These are phyloP conservation scores for Pyrus pyrifolia DNA, from an alignment of 306 rosid species.

Conservation along the genomic window DNA sequence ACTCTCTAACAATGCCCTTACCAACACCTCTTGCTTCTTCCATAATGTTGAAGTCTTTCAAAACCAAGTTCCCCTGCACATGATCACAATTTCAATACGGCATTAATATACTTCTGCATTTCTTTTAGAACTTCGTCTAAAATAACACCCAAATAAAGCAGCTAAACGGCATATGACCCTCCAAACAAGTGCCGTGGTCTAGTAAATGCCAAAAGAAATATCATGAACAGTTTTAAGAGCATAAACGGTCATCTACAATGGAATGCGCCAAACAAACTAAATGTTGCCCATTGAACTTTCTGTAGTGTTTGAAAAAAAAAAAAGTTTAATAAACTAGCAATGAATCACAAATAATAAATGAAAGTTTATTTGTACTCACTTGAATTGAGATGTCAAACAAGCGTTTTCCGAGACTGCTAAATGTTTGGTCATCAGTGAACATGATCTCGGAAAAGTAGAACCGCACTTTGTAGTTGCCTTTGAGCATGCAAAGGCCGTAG, in stretches of 20 bases:
- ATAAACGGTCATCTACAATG: not conserved
- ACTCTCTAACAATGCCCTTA: conserved; percentile 1
- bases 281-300: not conserved
- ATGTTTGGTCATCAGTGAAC: conserved; percentile 32
- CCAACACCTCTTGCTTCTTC: conserved; percentile 63
- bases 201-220: not conserved
- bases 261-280: not conserved
- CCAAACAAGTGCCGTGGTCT: not conserved
- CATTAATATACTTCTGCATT: not conserved
- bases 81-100: too few species aligned
- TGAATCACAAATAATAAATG: too few species aligned
- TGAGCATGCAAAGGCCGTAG: conserved; percentile 59
- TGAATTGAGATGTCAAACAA: conserved; percentile 65
- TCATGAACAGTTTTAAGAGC: not conserved
- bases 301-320: too few species aligned
- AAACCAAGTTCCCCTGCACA: conserved; percentile 40
- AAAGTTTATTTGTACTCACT: conserved; percentile 19
- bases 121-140: not conserved
- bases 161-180: not conserved
- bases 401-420: conserved; percentile 43
- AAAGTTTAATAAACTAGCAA: too few species aligned
- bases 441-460: conserved; percentile 71
- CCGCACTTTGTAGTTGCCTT: conserved; percentile 59
- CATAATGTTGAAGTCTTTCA: conserved; percentile 47
- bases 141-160: not conserved